A percentile compares a stretch with the other conserved stretches of the same genome.
Conservation (phyloP, 306 rosid species). For the Acacia acuminata region DNA sequence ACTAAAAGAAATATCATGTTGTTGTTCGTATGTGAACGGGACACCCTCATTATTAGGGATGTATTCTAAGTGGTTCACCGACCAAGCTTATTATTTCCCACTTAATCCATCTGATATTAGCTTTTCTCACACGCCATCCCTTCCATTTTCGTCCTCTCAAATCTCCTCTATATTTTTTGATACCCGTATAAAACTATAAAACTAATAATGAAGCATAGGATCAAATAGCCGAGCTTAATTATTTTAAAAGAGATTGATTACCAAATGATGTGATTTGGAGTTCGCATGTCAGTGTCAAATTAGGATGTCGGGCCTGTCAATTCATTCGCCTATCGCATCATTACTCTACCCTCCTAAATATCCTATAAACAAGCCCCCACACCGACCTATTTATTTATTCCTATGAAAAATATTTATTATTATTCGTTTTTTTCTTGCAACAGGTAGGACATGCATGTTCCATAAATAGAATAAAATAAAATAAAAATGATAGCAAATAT, state of each 20-base stretch:
- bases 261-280: neutral
- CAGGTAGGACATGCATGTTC: neutral
- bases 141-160: no score
- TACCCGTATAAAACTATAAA: no score
- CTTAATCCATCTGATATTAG: neutral
- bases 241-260: neutral
- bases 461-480: no score
- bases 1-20: no score
- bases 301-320: neutral
- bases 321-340: neutral
- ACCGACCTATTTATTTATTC: neutral
- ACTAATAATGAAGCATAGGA: neutral
- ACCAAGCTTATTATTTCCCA: neutral
- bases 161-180: no score
- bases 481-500: no score
- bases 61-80: no score
- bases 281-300: neutral
- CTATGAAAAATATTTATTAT: neutral
- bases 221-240: neutral
- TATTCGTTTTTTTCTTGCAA: neutral
- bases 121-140: neutral
- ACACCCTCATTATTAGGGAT: neutral
- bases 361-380: neutral
- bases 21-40: neutral
- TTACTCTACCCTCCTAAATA: neutral